Conservation (phyloP, 1,284 basidiomycete genomes). For the Vanrija humicola region DNA sequence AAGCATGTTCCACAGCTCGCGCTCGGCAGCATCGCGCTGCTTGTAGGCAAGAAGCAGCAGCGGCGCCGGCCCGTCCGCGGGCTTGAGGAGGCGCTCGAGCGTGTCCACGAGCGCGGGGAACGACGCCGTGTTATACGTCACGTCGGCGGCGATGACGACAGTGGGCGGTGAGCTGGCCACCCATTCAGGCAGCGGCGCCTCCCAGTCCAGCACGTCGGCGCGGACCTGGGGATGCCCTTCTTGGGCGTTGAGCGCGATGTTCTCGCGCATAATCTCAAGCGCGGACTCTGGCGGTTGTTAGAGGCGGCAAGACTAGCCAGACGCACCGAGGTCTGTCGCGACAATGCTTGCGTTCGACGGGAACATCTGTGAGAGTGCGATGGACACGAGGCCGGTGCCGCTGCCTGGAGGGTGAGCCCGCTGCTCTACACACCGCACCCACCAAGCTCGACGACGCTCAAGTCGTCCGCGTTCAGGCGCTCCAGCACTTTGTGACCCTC, state of each 20-base stretch:
- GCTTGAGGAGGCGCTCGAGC: conserved; percentile 28
- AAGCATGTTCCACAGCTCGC: conserved; percentile 65
- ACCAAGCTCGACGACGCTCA: conserved; percentile 47
- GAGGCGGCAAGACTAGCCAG: too few species aligned
- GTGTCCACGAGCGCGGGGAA: conserved; percentile 56
- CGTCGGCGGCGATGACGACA: conserved; percentile 68
- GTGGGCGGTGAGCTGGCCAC: conserved; percentile 31
- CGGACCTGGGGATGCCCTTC: neutral
- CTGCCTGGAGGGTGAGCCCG: conserved; percentile 48
- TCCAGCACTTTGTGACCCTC: conserved; percentile 9
- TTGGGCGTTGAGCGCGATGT: conserved; percentile 57
- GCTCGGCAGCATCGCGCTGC: conserved; percentile 68
- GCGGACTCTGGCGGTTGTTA: conserved; percentile 60
- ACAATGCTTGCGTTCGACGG: conserved; percentile 14
- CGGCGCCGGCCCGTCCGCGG: conserved; percentile 4
- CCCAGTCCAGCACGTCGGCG: conserved; percentile 69
- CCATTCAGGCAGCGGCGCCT: conserved; percentile 56
- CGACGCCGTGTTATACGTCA: conserved; percentile 80
- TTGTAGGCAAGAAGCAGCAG: conserved; percentile 71
- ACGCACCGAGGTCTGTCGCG: conserved; percentile 69
- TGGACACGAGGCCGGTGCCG: conserved; percentile 73
- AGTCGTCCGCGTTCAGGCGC: conserved; percentile 9
- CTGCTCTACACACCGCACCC: too few species aligned
- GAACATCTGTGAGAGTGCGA: conserved; percentile 59
- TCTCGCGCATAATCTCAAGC: conserved; percentile 68